Evolutionary conservation across 805 yeast genomes (phyloP), one percentile per base, ranked within the genome.

Genomic region (Saturnispora hagleri): DNA sequence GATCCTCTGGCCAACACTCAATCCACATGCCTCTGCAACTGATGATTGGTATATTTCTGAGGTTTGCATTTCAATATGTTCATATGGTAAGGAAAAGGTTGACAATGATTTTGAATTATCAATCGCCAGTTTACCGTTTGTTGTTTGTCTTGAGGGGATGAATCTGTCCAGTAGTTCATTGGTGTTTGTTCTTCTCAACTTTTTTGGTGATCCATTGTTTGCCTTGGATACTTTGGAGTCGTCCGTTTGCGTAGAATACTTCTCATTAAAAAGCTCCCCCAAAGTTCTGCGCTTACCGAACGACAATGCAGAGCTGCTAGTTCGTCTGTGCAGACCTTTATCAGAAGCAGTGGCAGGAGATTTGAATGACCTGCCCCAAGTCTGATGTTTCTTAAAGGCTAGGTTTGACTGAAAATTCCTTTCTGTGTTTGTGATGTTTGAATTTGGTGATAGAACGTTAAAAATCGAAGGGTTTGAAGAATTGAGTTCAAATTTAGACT

Each of bases 11-110:
- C 88, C 84, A 61, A 86, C 78, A 53, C 86, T 84, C 47, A 89
- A 73, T 0, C 99, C 98, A 66, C 97, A 91, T 0, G 97, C 98
- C 62, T 86, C 86, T 0, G 97, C 98, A 2, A 91, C 96, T 27
- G 88, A 83, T 60, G 80, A 80, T 64, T 85, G 84, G 62, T 87
- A 88, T 5, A 77, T 75, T 55, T 74, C 73, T 8, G 76, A 68
- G 3, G 79, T 76, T 60, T 77, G 81, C 3, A 76, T 76, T 57
- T 73, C 74, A 43, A 79, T 77, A 60, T 79, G 81, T 6, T 78
- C 75, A 54, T 72, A 71, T 1, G 83, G 83, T 50, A 78, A 71
- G 34, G 63, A 66, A 47, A 56, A 59, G 27, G 59, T 38, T 17
- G 57, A 54, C 34, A 57, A 50, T 1, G 78, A 76, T 36, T 64